Evolutionary conservation across 2,329 filamentous ascomycete species (phyloP), one percentile per base, ranked within the genome.

Genomic region (Myriosclerotinia curreyana): DNA sequence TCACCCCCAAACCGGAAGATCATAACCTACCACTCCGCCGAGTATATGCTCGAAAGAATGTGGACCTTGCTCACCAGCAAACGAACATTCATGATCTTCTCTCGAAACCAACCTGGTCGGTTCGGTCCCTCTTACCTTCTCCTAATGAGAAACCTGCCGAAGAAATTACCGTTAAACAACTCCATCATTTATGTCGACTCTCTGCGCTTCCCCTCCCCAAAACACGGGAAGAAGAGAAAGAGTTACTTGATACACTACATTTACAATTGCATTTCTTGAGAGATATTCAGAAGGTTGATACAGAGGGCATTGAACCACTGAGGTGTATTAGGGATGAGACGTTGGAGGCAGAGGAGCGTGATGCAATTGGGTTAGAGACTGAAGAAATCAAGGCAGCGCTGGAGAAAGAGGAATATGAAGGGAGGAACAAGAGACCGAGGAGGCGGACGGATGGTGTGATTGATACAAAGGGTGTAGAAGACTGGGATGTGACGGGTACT

Each of bases 221-320:
- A 22, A 81, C 81, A 2, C 69, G 79, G 1, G 80, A 80, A 60
- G 87, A 92, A 70, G 89, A 96, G 74, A 72, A 79, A 0, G 77
- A 81, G 34, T 91, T 96, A 85, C 82, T 96, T 4, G 74, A 82
- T 28, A 93, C 88, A 1, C 82, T 99, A 2, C 83, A 87, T 60
- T 86, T 89, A 40, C 95, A 99, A 74, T 83, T 99, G 0, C 88
- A 90, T 72, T 99, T 99, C 73, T 92, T 98, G n/a, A 87, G 85
- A 66, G 86, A 92, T 67, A 87, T 98, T 25, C 93, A 96, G 73
- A 79, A 82, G 52, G 88, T 96, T 56, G 84, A 96, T 75, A 93
- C 91, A 0, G 77, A 81, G 0, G 86, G 83, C 4, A 80, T 97
- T 0, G 81, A 86, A 64, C 93, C 95, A 0, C 77, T 99, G 51